A percentile compares a stretch with the other conserved stretches of the same genome.
These are phyloP conservation scores for Amborella trichopoda DNA, from an alignment of 164 flowering plant species.

Conservation along the genomic window DNA sequence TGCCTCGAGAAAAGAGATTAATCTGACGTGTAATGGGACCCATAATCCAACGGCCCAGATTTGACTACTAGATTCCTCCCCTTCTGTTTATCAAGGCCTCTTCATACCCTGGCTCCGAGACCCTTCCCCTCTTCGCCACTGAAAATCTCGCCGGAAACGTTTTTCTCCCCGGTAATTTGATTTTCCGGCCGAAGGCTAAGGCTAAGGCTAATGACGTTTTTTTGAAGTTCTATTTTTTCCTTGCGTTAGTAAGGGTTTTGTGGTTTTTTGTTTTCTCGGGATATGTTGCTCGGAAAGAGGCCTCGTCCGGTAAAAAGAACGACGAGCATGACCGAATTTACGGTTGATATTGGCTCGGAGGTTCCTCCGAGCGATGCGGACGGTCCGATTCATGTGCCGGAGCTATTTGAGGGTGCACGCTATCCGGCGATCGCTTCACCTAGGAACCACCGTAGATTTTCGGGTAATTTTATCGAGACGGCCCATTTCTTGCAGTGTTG, in stretches of 20 bases:
- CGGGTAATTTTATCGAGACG: constrained; percentile 26
- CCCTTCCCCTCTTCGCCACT: constrained; percentile 4
- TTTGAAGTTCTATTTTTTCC: no score
- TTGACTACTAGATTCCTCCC: constrained; percentile 11
- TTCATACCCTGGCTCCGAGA: constrained; percentile 7
- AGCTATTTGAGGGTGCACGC: constrained; percentile 13
- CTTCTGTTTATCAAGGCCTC: constrained; percentile 16
- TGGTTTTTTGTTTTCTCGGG: no score
- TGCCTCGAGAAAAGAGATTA: no score
- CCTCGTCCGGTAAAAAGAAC: constrained; percentile 52
- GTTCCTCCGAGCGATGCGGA: no score
- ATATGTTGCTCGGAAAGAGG: constrained; percentile 58
- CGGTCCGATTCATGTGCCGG: constrained; percentile 2
- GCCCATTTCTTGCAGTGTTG: constrained; percentile 43
- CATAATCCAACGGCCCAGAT: constrained; percentile 27
- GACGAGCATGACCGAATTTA: constrained; percentile 59
- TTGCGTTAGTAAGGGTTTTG: no score
- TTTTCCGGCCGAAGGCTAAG: no score
- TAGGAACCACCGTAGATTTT: constrained; percentile 19
- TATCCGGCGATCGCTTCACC: constrained; percentile 18
- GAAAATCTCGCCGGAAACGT: background rate
- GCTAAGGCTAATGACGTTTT: no score
- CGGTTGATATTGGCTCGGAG: no score
- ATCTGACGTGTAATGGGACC: no score
- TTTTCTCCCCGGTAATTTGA: no score